Base-by-base conservation (phyloP, 1,284 basidiomycete genomes). In the Tremellales sp. region DNA sequence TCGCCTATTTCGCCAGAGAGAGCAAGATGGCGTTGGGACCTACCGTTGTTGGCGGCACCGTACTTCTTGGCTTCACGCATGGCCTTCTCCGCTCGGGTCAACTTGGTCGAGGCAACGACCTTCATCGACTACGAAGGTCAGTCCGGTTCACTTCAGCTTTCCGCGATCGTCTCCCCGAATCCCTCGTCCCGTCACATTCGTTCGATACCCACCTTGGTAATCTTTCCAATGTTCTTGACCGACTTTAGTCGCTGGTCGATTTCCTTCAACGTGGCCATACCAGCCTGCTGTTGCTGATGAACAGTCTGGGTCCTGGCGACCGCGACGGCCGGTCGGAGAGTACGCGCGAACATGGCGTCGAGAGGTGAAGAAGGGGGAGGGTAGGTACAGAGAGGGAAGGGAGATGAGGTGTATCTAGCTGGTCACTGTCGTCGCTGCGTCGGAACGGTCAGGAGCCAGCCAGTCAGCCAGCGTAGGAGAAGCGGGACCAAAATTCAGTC, bases 81-180 rank as follows among this genome's bases (percentile, higher is more conserved):
- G 60, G 94, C 92, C 67, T 86, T 82, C 80, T 93, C 89, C 51
- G 94, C 93, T 79, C 94, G 94, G 73, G 84, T 83, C 51, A 98
- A 84, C 77, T 96, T 94, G 54, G 93, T 97, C 48, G 94, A 96
- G 52, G 94, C 96, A 81, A 97, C 96, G 82, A 93, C 90, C 82
- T 97, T 97, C 94, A 97, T 98, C 51, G 93, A 97, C 90, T 96
- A 67, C 46, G n/a, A n/a, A 15, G 11, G 13, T 36, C 19, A 36
- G 33, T 36, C 33, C 33, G 13, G 19, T 33, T 29, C 13, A 22
- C 12, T 31, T 25, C 26, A 5, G 21, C 23, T 15, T 29, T 23
- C 26, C 44, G 10, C 37, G 17, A 3, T 33, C 7, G 3, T 31
- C n/a, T 15, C 33, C 21, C 40, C 44, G 43, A 36, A 6, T 36